These are phyloP conservation scores for Xylaria sp. DNA, from an alignment of 2,329 filamentous ascomycete genomes.

Conservation along the genomic window DNA sequence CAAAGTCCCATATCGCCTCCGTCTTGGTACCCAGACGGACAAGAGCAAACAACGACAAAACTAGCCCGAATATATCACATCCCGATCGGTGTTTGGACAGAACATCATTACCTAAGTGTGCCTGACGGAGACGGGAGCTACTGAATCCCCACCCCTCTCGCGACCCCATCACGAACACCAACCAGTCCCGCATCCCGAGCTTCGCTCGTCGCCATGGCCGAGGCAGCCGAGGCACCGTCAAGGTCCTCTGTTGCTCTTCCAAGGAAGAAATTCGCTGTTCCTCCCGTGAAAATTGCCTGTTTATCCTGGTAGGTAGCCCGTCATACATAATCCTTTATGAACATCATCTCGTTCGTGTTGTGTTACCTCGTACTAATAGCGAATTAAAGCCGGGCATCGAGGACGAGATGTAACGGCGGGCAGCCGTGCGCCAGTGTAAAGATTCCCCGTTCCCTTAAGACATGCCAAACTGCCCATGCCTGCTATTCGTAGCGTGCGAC, in stretches of 20 bases:
- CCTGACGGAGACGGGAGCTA: slow-evolving; percentile 30
- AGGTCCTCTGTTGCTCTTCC: slow-evolving; percentile 38
- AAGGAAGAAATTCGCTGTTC: slow-evolving; percentile 57
- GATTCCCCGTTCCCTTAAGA: slow-evolving; percentile 29
- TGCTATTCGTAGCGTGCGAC: slow-evolving; percentile 23
- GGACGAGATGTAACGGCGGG: slow-evolving; percentile 60
- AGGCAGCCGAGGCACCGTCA: slow-evolving; percentile 39
- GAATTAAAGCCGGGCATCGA: slow-evolving; percentile 54
- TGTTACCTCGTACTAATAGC: slow-evolving; percentile 39
- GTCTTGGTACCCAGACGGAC: not conserved
- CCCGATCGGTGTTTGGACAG: slow-evolving; percentile 24
- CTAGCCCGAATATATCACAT: slow-evolving; percentile 1
- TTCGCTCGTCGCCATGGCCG: slow-evolving; percentile 39
- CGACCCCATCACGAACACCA: slow-evolving; percentile 22
- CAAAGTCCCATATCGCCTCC: slow-evolving; percentile 26
- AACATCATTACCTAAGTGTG: slow-evolving; percentile 27
- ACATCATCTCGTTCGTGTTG: slow-evolving; percentile 26
- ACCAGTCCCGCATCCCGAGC: slow-evolving; percentile 24
- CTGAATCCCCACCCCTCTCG: slow-evolving; percentile 30
- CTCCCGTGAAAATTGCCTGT: slow-evolving; percentile 62
- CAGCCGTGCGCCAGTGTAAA: slow-evolving; percentile 57
- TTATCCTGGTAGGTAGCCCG: slow-evolving; percentile 57
- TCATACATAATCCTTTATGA: slow-evolving; percentile 29
- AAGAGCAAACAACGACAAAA: not conserved
- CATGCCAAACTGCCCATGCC: slow-evolving; percentile 15